Percentiles rank a stretch among this genome's conserved stretches.
Evolutionary conservation across 2,329 filamentous ascomycete genomes (phyloP).

Genomic region (Sporothrix pseudoabietina): DNA sequence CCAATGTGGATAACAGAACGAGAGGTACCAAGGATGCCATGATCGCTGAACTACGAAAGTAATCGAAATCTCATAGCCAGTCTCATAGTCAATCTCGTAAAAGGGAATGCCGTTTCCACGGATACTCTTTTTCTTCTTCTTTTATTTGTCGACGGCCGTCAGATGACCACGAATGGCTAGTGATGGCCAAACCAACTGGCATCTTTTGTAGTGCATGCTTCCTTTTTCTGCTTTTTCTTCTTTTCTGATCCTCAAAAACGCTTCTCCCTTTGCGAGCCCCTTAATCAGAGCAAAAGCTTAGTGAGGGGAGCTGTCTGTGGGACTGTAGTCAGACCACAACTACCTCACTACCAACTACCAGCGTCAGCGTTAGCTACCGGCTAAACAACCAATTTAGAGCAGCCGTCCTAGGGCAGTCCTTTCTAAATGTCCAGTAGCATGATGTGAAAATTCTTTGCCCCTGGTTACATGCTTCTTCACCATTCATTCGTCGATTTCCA

Average conservation of each 20-base stretch:
- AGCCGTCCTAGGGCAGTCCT: not conserved
- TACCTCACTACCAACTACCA: too few relatives aligned
- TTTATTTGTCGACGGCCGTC: not conserved
- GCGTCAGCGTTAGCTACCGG: not conserved
- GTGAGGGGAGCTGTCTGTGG: not conserved
- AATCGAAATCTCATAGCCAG: too few relatives aligned
- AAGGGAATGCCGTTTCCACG: not conserved
- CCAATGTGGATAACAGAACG: not conserved
- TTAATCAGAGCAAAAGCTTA: not conserved
- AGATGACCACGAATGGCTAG: not conserved
- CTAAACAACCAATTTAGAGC: not conserved
- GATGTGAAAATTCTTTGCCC: not conserved
- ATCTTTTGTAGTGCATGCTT: not conserved
- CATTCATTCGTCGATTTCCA: too few relatives aligned
- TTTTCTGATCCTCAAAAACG: not conserved
- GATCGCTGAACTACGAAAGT: not conserved
- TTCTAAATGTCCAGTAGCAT: not conserved
- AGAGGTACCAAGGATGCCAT: not conserved
- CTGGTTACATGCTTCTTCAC: not conserved
- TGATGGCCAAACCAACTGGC: too few relatives aligned
- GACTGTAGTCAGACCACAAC: conserved; percentile 11
- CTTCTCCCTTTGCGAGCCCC: not conserved
- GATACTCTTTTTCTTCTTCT: not conserved
- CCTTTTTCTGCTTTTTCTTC: not conserved
- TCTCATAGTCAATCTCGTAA: too few relatives aligned